These are phyloP conservation scores for Cystobasidium onofrii DNA, from an alignment of 768 basidiomycete genomes.

Conservation along the genomic window DNA sequence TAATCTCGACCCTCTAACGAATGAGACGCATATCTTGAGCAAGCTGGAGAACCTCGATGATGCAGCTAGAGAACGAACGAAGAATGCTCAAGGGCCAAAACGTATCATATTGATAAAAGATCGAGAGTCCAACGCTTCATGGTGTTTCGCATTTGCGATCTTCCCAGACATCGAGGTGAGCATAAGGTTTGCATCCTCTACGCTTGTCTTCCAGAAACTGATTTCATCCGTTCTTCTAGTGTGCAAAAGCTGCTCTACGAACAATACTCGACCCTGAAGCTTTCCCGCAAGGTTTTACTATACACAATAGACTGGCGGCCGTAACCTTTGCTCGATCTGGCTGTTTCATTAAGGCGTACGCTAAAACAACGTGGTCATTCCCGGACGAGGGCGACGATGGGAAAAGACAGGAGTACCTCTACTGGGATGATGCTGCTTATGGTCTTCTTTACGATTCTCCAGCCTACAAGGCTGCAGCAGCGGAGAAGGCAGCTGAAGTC, in stretches of 20 bases:
- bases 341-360: conserved; percentile 39
- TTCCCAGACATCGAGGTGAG: conserved; percentile 72
- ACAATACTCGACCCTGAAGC: conserved; percentile 77
- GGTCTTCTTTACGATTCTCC: not conserved
- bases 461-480: conserved; percentile 44
- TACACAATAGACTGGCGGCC: conserved; percentile 78
- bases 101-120: conserved; percentile 84
- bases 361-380: conserved; percentile 38
- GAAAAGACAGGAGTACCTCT: conserved; percentile 45
- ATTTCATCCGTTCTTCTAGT: conserved; percentile 49
- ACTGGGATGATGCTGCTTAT: conserved; percentile 78
- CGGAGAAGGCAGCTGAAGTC: conserved; percentile 28
- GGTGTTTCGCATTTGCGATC: conserved; percentile 91
- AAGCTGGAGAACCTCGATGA: conserved; percentile 76
- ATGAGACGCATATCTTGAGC: conserved; percentile 75
- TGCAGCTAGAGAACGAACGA: conserved; percentile 41
- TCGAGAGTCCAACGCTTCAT: conserved; percentile 73
- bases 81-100: conserved; percentile 67
- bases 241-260: conserved; percentile 70
- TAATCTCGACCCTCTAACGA: conserved; percentile 77
- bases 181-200: not conserved
- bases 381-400: conserved; percentile 24
- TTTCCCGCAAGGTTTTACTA: conserved; percentile 88
- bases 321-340: conserved; percentile 73
- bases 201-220: not conserved